These are phyloP conservation scores for Thraustochytrium striatum DNA, from an alignment of 352 stramenopile species.

Conservation along the genomic window DNA sequence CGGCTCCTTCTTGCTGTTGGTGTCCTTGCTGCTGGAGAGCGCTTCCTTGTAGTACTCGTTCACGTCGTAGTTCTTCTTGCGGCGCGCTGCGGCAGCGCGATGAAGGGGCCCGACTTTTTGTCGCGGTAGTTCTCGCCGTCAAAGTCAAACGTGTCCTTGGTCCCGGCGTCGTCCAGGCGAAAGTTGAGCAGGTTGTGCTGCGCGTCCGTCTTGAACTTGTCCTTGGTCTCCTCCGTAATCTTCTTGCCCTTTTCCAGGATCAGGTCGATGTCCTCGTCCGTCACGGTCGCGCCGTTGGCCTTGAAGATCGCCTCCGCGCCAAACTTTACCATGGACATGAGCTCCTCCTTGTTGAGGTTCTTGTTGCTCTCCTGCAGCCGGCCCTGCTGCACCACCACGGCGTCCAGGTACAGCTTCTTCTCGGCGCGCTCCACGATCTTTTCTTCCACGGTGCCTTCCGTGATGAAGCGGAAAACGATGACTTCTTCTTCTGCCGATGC, in stretches of 20 bases:
- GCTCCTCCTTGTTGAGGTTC: conserved; percentile 86
- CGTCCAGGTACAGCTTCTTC: conserved; percentile 96
- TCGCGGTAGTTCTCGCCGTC: conserved; percentile 75
- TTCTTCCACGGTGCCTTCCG: conserved; percentile 95
- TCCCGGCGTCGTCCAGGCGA: conserved; percentile 67
- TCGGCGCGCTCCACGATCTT: conserved; percentile 96
- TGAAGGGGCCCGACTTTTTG: conserved; percentile 83
- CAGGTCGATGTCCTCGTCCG: conserved; percentile 83
- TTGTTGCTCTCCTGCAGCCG: conserved; percentile 82
- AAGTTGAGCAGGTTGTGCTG: conserved; percentile 83
- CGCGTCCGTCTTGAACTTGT: conserved; percentile 66
- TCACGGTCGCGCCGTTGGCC: conserved; percentile 74
- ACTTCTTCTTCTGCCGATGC: conserved; percentile 98
- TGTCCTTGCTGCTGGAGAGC: conserved; percentile 52
- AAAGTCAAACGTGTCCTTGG: conserved; percentile 75
- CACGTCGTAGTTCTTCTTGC: conserved; percentile 90
- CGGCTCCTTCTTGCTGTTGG: conserved; percentile 63
- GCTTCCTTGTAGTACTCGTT: conserved; percentile 89
- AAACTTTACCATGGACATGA: conserved; percentile 93
- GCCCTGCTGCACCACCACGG: conserved; percentile 97
- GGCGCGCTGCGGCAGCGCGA: conserved; percentile 64
- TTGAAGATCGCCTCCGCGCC: conserved; percentile 70
- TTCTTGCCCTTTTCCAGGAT: conserved; percentile 82
- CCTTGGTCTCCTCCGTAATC: conserved; percentile 77
- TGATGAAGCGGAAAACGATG: conserved; percentile 96